These are phyloP conservation scores for Martensiomyces pterosporus DNA, from an alignment of 192 early-diverging fungal genomes.

Conservation along the genomic window DNA sequence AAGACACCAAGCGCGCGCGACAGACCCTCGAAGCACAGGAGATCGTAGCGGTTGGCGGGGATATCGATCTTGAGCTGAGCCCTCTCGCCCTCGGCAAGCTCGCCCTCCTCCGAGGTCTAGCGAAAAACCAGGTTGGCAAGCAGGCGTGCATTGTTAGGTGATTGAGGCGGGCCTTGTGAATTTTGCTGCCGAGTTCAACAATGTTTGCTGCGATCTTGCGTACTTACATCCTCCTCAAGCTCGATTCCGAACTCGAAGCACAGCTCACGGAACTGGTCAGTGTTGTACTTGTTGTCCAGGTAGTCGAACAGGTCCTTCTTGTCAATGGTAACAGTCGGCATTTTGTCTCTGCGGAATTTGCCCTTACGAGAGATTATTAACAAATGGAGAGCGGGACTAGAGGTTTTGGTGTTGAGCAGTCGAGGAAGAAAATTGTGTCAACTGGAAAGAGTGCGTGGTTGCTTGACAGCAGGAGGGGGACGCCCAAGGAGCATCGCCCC, in stretches of 20 bases:
- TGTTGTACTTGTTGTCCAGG: constrained; percentile 70
- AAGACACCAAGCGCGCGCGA: constrained; percentile 83
- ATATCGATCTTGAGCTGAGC: constrained; percentile 95
- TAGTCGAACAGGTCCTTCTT: constrained; percentile 78
- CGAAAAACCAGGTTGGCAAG: background rate
- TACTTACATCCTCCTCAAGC: constrained; percentile 91
- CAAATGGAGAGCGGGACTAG: too few relatives aligned
- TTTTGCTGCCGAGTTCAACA: too few relatives aligned
- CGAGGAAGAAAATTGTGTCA: too few relatives aligned
- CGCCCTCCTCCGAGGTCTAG: constrained; percentile 34
- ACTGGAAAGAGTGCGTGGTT: too few relatives aligned
- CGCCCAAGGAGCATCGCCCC: too few relatives aligned
- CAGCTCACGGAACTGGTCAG: constrained; percentile 91
- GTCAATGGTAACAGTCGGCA: constrained; percentile 97
- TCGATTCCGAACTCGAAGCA: constrained; percentile 99
- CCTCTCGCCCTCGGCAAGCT: constrained; percentile 54
- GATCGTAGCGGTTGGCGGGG: constrained; percentile 96
- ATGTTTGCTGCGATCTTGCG: constrained; percentile 65
- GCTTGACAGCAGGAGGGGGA: too few relatives aligned
- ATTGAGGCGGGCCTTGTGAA: too few relatives aligned
- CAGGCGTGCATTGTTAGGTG: too few relatives aligned
- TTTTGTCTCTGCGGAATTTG: too few relatives aligned
- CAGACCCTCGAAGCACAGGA: constrained; percentile 96
- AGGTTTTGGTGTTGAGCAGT: too few relatives aligned
- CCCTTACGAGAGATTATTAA: too few relatives aligned